Evolutionary conservation across 768 basidiomycete species (phyloP).

Genomic region (Amyloporia xantha): DNA sequence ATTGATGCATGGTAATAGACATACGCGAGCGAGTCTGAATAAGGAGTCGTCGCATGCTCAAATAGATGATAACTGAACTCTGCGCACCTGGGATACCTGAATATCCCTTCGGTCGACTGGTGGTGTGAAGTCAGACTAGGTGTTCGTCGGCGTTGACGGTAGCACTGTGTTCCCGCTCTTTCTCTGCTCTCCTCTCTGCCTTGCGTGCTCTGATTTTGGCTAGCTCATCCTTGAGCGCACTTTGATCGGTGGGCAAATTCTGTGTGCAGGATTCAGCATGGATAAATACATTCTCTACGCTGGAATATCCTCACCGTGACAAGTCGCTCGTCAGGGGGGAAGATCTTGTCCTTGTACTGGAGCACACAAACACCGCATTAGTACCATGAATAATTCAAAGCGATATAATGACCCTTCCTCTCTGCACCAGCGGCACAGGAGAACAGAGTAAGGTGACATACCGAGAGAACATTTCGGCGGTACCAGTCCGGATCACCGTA

Average conservation of each 20-base stretch:
- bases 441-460: conserved; percentile 28
- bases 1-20: too few relatives aligned
- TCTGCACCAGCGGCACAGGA: too few relatives aligned
- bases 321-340: conserved; percentile 55
- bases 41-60: too few relatives aligned
- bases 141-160: not conserved
- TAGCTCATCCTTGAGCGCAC: conserved; percentile 59
- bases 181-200: conserved; percentile 36
- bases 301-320: conserved; percentile 41
- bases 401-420: too few relatives aligned
- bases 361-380: too few relatives aligned
- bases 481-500: conserved; percentile 91
- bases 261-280: conserved; percentile 23
- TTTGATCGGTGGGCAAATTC: conserved; percentile 62
- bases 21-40: too few relatives aligned
- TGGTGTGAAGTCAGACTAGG: not conserved
- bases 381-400: too few relatives aligned
- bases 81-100: too few relatives aligned
- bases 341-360: conserved; percentile 69
- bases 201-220: conserved; percentile 65
- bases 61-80: too few relatives aligned
- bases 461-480: conserved; percentile 66
- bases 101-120: too few relatives aligned
- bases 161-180: conserved; percentile 27
- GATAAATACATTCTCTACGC: not conserved